Percentiles rank a stretch among this genome's conserved stretches.
phyloP scores from a whole-genome alignment of 164 flowering plant genomes.

The Piper longum region DNA sequence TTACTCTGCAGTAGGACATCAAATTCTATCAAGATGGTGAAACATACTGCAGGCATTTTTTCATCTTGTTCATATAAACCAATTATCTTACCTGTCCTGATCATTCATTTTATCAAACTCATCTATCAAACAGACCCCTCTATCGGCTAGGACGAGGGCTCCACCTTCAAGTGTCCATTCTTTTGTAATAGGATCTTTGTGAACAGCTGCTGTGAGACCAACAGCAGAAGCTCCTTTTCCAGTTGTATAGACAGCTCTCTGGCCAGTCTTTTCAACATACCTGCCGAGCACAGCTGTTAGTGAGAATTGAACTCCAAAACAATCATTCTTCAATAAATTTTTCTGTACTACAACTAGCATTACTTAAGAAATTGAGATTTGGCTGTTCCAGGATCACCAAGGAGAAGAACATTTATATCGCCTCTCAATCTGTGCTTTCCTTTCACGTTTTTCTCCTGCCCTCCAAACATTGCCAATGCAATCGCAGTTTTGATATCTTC shows the following conservation, averaged over 20 bases:
- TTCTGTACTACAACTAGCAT: conserved; percentile 5
- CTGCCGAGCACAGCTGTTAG: conserved; percentile 16
- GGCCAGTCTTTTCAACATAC: conserved; percentile 97
- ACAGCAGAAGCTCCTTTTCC: conserved; percentile 99
- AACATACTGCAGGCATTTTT: too few species aligned
- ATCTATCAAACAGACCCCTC: conserved; percentile 93
- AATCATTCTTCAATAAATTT: neutral
- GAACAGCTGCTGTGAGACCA: conserved; percentile 96
- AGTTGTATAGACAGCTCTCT: conserved; percentile 93
- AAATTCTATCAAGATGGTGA: neutral
- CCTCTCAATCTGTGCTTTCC: conserved; percentile 93
- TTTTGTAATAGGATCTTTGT: conserved; percentile 91
- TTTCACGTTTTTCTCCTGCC: conserved; percentile 91
- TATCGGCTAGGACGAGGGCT: conserved; percentile 94
- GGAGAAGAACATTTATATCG: conserved; percentile 87
- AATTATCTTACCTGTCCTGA: conserved; percentile 59
- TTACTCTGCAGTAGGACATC: conserved; percentile 47
- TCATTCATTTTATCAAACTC: conserved; percentile 99
- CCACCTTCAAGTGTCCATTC: conserved; percentile 99
- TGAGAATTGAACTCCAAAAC: neutral
- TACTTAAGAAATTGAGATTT: conserved; percentile 98
- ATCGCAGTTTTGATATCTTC: conserved; percentile 96
- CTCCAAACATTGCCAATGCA: conserved; percentile 99
- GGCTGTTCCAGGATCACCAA: conserved; percentile 98
- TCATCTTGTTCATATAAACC: neutral